Evolutionary conservation across 164 flowering plant species (phyloP).

Genomic region (Vitis amurensis): DNA sequence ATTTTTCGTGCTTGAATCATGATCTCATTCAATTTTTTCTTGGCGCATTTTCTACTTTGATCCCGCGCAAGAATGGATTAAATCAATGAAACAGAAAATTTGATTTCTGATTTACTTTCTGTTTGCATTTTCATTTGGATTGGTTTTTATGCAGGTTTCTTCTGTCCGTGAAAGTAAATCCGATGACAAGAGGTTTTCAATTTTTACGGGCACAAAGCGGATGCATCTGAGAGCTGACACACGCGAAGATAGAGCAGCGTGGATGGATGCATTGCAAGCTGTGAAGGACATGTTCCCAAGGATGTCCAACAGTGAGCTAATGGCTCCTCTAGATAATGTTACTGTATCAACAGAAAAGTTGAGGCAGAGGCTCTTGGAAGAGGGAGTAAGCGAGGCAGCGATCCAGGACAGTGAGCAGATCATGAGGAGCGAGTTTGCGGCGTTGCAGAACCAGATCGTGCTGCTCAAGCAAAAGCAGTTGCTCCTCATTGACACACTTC

Average conservation of each 20-base stretch:
- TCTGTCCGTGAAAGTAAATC: constrained; percentile 60
- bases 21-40: background rate
- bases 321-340: constrained; percentile 55
- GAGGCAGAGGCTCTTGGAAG: constrained; percentile 70
- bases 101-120: background rate
- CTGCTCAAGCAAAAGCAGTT: constrained; percentile 85
- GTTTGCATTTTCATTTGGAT: background rate
- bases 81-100: too few species aligned
- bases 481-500: constrained; percentile 69
- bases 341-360: constrained; percentile 75
- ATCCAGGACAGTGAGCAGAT: constrained; percentile 63
- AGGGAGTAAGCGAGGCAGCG: constrained; percentile 73
- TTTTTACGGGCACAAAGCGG: constrained; percentile 77
- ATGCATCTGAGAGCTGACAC: constrained; percentile 83
- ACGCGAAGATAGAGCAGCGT: constrained; percentile 68
- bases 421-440: constrained; percentile 48
- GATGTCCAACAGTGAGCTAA: constrained; percentile 81
- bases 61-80: too few species aligned
- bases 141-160: constrained; percentile 27
- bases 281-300: constrained; percentile 95
- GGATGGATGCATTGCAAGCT: constrained; percentile 94
- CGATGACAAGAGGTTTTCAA: constrained; percentile 62
- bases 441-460: constrained; percentile 60
- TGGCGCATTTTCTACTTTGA: too few species aligned
- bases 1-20: background rate